Base-by-base conservation (phyloP, 1,139 yeast genomes). In the Debaryomycetaceae sp. region DNA sequence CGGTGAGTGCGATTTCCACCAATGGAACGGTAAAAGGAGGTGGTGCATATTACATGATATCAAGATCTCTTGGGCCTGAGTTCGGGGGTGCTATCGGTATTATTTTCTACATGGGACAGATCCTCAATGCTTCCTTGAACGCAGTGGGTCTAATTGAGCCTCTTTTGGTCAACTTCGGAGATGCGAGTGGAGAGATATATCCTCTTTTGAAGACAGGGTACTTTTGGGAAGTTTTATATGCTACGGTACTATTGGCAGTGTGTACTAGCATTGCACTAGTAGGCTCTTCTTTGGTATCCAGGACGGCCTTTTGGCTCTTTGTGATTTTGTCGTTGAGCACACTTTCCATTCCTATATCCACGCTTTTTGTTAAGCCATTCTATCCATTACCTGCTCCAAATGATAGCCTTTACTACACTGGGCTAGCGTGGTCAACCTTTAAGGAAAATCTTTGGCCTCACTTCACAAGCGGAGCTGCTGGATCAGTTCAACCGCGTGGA, bases 391-490 rank as follows among this genome's bases (percentile, higher is more conserved):
- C 70, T 2, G 65, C 74, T 5, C 73, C 79, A 2, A 65, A 67
- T 31, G 70, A 77, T 30, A 62, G 67, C 17, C 61, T 81, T 1
- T 59, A 63, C 42, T 88, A 87, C 57, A 74, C 94, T 0, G 98
- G 98, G 0, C 70, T 85, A 1, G 73, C 84, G 0, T 82, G 84
- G 84, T 39, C 59, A 1, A 87, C 91, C 0, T 70, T 87, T 24
- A 59, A 56, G 6, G 79, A 71, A 3, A 92, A 92, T 52, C 54
- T 91, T 35, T 67, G 76, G 51, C 98, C 98, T 0, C 72, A 78
- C 38, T 88, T 88, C 56, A 89, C 97, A 0, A 72, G 78, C 36
- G 94, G 94, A 13, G 97, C 98, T 5, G 97, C 96, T 3, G 98
- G 98, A 0, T 85, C 95, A 8, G 81, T 83, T 31, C 65, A 77